A percentile compares a stretch with the other conserved stretches of the same genome.
These are phyloP conservation scores for Tylopilus sp. DNA, from an alignment of 1,284 basidiomycete species.

Conservation along the genomic window DNA sequence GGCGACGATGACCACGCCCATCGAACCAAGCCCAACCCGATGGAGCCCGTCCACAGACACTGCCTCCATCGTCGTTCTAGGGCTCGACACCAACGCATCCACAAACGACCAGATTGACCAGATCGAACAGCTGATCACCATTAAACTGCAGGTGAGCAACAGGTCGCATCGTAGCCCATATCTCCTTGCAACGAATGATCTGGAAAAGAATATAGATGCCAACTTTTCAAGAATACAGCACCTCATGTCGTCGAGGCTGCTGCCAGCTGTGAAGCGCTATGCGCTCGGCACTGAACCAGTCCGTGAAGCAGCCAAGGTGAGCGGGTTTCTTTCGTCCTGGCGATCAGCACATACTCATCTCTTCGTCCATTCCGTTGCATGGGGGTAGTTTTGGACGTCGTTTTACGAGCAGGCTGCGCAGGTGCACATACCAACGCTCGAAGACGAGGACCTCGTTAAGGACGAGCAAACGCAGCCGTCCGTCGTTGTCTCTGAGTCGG, in stretches of 20 bases:
- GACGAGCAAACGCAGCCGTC: conserved; percentile 42
- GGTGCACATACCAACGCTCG: conserved; percentile 70
- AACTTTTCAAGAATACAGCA: conserved; percentile 90
- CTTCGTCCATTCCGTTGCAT: not conserved
- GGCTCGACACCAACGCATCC: conserved; percentile 70
- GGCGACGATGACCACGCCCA: conserved; percentile 28
- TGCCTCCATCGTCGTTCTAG: conserved; percentile 60
- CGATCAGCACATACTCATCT: not conserved
- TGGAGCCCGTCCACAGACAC: conserved; percentile 66
- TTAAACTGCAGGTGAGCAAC: conserved; percentile 65
- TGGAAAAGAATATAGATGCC: conserved; percentile 79
- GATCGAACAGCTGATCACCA: conserved; percentile 91
- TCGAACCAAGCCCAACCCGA: conserved; percentile 49
- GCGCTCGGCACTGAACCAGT: conserved; percentile 83
- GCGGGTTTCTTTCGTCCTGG: conserved; percentile 17
- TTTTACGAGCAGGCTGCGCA: conserved; percentile 92
- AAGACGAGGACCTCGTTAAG: conserved; percentile 55
- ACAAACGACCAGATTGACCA: conserved; percentile 86
- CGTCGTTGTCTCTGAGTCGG: conserved; percentile 15
- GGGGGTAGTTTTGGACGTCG: conserved; percentile 82
- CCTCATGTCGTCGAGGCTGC: conserved; percentile 72
- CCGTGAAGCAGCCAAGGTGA: conserved; percentile 81
- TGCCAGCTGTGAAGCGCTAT: conserved; percentile 87
- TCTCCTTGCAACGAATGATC: conserved; percentile 14
- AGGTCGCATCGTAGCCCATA: not conserved